A percentile compares a stretch with the other conserved stretches of the same genome.
phyloP scores from a whole-genome alignment of 352 stramenopile genomes.

The Sclerospora graminicola region DNA sequence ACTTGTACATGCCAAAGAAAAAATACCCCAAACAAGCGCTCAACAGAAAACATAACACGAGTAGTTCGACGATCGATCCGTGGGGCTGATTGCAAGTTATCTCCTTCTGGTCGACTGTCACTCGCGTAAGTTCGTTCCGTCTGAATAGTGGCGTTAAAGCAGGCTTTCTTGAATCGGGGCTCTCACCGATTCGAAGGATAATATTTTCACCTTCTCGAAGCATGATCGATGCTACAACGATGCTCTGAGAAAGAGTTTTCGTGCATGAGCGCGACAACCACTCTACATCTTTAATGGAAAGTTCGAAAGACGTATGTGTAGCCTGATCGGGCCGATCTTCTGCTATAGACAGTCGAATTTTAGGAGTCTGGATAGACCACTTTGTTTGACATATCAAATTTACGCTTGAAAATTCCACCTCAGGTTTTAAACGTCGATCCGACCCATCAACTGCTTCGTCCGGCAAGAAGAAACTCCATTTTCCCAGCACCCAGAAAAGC shows the following conservation, averaged over 20 bases:
- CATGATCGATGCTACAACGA: slow-evolving; percentile 20
- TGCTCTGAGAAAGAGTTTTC: slow-evolving; percentile 15
- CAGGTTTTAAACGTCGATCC: slow-evolving; percentile 22
- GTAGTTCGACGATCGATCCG: slow-evolving; percentile 15
- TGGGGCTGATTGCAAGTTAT: slow-evolving; percentile 4
- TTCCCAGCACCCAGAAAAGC: slow-evolving; percentile 55
- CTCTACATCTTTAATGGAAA: slow-evolving; percentile 24
- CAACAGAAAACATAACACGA: slow-evolving; percentile 16
- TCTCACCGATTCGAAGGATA: slow-evolving; percentile 31
- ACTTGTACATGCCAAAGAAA: slow-evolving; percentile 37
- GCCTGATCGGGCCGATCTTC: slow-evolving; percentile 15
- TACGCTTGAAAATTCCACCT: slow-evolving; percentile 9
- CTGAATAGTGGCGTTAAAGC: slow-evolving; percentile 35
- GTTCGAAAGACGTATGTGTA: slow-evolving; percentile 9
- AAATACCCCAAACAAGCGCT: slow-evolving; percentile 24
- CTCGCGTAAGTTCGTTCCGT: slow-evolving; percentile 30
- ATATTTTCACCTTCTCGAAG: slow-evolving; percentile 23
- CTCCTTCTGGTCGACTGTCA: slow-evolving; percentile 3
- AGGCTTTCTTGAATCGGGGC: slow-evolving; percentile 24
- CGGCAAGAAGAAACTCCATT: slow-evolving; percentile 71
- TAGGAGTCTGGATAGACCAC: slow-evolving; percentile 17
- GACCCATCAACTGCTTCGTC: slow-evolving; percentile 14
- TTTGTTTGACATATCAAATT: slow-evolving; percentile 24
- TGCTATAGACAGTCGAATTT: slow-evolving; percentile 22
- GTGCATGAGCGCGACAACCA: slow-evolving; percentile 29